Percentiles rank a stretch among this genome's conserved stretches.
Evolutionary conservation across 2,329 filamentous ascomycete genomes (phyloP).

Genomic region (Pseudofabraea citricarpa): DNA sequence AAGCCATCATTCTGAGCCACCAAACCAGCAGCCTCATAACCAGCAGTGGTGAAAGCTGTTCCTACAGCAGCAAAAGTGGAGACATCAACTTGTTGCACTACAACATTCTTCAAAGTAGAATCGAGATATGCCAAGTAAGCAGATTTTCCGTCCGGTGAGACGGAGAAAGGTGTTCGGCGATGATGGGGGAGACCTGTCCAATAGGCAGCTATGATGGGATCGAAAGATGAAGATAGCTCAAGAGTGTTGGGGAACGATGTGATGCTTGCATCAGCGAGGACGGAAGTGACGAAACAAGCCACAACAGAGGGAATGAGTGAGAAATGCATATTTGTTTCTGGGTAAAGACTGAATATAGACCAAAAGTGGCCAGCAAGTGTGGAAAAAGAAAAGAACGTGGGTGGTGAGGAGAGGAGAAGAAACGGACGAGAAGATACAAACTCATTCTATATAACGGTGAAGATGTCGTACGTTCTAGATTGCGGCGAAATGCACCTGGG

Average conservation of each 20-base stretch:
- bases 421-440: too few species aligned
- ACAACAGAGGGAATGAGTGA: conserved; percentile 17
- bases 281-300: conserved; percentile 13
- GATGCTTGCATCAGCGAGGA: conserved; percentile 16
- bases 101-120: conserved; percentile 47
- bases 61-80: conserved; percentile 49
- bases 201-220: conserved; percentile 54
- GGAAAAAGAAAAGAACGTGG: too few species aligned
- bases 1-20: conserved; percentile 60
- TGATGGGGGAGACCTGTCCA: conserved; percentile 59
- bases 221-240: conserved; percentile 45
- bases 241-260: conserved; percentile 36
- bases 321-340: conserved; percentile 17
- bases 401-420: too few species aligned
- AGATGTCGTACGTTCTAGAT: too few species aligned
- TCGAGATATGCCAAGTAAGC: conserved; percentile 59
- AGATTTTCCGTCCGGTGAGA: conserved; percentile 53
- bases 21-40: conserved; percentile 55
- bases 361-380: too few species aligned
- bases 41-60: conserved; percentile 43
- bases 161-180: conserved; percentile 56
- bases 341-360: conserved; percentile 11
- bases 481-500: too few species aligned
- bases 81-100: conserved; percentile 52
- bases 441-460: too few species aligned